Conservation (phyloP, 139 green algal genomes). For the Picochlorum sp. region DNA sequence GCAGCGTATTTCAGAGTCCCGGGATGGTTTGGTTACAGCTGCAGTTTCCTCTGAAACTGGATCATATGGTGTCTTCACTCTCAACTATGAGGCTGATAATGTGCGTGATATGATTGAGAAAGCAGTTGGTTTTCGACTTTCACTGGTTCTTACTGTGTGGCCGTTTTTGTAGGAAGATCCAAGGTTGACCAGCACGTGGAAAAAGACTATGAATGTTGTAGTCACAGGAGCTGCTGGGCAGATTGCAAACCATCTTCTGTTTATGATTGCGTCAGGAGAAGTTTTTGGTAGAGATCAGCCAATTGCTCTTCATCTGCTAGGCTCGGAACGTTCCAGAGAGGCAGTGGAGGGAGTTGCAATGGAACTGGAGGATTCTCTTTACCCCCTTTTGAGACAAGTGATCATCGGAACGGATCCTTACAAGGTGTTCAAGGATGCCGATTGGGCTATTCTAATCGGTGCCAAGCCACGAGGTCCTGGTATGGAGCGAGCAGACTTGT, state of each 20-base stretch:
- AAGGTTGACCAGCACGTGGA: constrained; percentile 51
- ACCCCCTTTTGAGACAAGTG: constrained; percentile 76
- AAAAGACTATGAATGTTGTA: constrained; percentile 55
- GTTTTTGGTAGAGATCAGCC: constrained; percentile 79
- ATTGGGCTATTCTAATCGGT: constrained; percentile 89
- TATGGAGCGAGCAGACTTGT: constrained; percentile 84
- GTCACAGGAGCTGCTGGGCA: constrained; percentile 53
- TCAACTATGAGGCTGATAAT: constrained; percentile 24
- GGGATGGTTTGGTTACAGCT: not conserved
- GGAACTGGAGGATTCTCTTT: constrained; percentile 93
- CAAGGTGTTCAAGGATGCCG: constrained; percentile 72
- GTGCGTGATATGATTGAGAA: constrained; percentile 2
- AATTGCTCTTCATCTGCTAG: constrained; percentile 75
- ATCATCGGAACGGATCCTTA: constrained; percentile 68
- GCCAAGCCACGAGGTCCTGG: constrained; percentile 84
- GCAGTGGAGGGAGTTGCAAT: constrained; percentile 89
- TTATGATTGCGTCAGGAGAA: constrained; percentile 59
- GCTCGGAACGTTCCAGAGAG: constrained; percentile 55
- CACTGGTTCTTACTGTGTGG: not conserved
- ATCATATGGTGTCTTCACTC: constrained; percentile 23
- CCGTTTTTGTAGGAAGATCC: constrained; percentile 38
- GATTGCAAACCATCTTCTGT: constrained; percentile 89
- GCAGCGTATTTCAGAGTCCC: not conserved
- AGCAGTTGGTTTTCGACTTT: not conserved
- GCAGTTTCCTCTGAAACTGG: not conserved